Evolutionary conservation across 2,329 filamentous ascomycete genomes (phyloP).

Genomic region (Talaromyces sp.): DNA sequence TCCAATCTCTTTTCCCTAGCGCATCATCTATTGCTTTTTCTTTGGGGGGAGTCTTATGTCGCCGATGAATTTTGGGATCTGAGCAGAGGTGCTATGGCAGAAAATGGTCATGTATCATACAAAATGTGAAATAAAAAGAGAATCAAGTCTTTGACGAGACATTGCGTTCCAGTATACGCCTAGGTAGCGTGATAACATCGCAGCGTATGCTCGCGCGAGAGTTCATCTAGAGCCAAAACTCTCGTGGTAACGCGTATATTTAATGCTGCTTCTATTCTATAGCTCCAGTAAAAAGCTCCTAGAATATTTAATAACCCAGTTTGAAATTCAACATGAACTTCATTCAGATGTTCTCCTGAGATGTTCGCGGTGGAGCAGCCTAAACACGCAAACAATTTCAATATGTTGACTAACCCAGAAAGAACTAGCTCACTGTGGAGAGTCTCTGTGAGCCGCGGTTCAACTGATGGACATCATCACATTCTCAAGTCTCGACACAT

Average conservation of each 20-base stretch:
- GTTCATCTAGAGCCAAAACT: background rate
- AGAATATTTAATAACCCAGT: background rate
- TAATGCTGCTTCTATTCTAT: too few species aligned
- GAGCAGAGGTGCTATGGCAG: background rate
- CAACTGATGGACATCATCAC: constrained; percentile 4
- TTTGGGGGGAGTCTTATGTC: background rate
- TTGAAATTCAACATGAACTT: background rate
- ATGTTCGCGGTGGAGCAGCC: too few species aligned
- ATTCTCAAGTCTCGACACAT: background rate
- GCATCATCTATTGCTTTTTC: background rate
- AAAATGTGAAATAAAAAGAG: background rate
- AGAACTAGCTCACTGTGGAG: background rate
- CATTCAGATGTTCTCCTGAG: too few species aligned
- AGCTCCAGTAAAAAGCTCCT: background rate
- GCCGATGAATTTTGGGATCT: background rate
- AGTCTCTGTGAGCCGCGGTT: background rate
- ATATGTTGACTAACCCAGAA: background rate
- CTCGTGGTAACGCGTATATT: background rate
- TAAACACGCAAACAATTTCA: too few species aligned
- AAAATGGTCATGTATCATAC: constrained; percentile 11
- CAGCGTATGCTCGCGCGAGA: background rate
- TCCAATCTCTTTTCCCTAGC: constrained; percentile 2
- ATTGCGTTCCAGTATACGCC: background rate
- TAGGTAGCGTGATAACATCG: background rate
- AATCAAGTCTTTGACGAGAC: constrained; percentile 4